Conservation (phyloP, 495 filamentous ascomycete species). For the Penicillium atrosanguineum region DNA sequence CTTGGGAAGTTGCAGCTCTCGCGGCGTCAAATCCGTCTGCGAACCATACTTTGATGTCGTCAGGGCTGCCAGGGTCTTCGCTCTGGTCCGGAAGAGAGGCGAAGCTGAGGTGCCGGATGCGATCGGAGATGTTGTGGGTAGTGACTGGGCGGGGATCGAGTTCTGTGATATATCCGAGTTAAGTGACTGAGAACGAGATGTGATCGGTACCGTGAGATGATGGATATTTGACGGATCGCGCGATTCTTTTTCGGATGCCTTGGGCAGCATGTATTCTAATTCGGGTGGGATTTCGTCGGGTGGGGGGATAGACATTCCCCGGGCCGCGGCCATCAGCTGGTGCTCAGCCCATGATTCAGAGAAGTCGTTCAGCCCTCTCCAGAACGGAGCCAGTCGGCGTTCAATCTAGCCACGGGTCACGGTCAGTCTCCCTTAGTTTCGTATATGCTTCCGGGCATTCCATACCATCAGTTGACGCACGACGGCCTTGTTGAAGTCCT, state of each 20-base stretch:
- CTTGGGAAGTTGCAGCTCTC: slow-evolving; percentile 75
- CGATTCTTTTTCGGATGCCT: slow-evolving; percentile 40
- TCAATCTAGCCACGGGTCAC: slow-evolving; percentile 63
- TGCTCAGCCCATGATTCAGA: slow-evolving; percentile 87
- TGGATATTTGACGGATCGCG: slow-evolving; percentile 50
- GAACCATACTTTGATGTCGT: slow-evolving; percentile 66
- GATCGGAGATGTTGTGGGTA: slow-evolving; percentile 50
- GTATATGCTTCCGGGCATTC: background rate
- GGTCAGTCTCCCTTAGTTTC: slow-evolving; percentile 8
- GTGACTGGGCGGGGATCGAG: slow-evolving; percentile 46
- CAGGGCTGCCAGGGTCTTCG: slow-evolving; percentile 83
- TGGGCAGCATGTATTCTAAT: slow-evolving; percentile 49
- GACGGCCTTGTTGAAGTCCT: slow-evolving; percentile 88
- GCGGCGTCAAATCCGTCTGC: slow-evolving; percentile 66
- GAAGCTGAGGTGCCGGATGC: slow-evolving; percentile 59
- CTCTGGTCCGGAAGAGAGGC: slow-evolving; percentile 62
- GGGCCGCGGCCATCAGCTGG: slow-evolving; percentile 87
- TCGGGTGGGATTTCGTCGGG: slow-evolving; percentile 78
- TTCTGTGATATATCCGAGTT: slow-evolving; percentile 63
- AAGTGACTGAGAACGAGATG: slow-evolving; percentile 68
- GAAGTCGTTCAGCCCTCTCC: slow-evolving; percentile 88
- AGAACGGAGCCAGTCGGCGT: slow-evolving; percentile 88
- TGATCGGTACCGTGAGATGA: slow-evolving; percentile 72
- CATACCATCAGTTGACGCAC: slow-evolving; percentile 91
- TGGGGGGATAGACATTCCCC: slow-evolving; percentile 78